Evolutionary conservation across 2,329 filamentous ascomycete species (phyloP).

Genomic region (Aschersonia sp.): DNA sequence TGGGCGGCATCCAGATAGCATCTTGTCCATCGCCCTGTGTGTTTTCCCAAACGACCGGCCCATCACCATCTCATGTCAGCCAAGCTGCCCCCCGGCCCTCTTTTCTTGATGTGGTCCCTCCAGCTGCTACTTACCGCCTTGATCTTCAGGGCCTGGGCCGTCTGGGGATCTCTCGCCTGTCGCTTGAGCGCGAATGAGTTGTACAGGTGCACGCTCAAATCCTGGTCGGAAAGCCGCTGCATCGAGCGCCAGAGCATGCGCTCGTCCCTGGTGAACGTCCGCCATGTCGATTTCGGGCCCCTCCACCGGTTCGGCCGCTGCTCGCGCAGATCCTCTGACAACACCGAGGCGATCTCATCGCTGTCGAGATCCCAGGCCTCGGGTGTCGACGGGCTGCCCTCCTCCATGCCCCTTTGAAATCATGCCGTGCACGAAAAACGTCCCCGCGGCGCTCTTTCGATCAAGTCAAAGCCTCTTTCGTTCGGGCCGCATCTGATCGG

Average conservation of each 20-base stretch:
- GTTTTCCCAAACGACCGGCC: too few species aligned
- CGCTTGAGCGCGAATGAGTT: slow-evolving; percentile 57
- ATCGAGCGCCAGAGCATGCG: slow-evolving; percentile 48
- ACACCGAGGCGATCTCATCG: slow-evolving; percentile 30
- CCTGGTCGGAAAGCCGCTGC: slow-evolving; percentile 44
- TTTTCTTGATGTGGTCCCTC: not conserved
- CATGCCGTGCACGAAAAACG: too few species aligned
- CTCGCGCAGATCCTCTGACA: slow-evolving; percentile 29
- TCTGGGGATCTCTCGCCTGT: slow-evolving; percentile 11
- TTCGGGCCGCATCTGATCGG: too few species aligned
- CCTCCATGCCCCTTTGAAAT: not conserved
- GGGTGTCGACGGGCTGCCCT: not conserved
- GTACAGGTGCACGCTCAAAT: slow-evolving; percentile 66
- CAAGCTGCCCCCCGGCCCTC: too few species aligned
- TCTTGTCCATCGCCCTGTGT: slow-evolving; percentile 14
- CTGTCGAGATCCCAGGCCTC: slow-evolving; percentile 27
- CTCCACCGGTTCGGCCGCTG: slow-evolving; percentile 57
- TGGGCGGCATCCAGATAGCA: slow-evolving; percentile 34
- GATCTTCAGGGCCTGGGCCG: slow-evolving; percentile 13
- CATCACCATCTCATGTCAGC: too few species aligned
- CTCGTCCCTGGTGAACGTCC: slow-evolving; percentile 43
- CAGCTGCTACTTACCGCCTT: slow-evolving; percentile 9
- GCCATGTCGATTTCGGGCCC: slow-evolving; percentile 57
- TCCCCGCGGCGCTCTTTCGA: too few species aligned
- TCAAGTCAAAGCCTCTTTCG: too few species aligned